These are phyloP conservation scores for Plasmodium billcollinsi DNA, from an alignment of 169 alveolate species.

Conservation along the genomic window DNA sequence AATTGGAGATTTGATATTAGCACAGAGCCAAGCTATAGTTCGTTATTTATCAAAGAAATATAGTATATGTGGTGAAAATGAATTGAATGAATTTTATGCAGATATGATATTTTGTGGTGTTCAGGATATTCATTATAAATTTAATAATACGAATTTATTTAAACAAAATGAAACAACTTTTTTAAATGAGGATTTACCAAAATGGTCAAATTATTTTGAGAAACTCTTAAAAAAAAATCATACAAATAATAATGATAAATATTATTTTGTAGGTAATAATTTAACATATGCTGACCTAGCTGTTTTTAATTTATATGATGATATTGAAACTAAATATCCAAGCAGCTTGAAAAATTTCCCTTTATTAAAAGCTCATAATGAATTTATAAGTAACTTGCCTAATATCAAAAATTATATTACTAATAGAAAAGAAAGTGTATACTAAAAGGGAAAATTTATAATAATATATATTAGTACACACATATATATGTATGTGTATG, in stretches of 20 bases:
- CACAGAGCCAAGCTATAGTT: slow-evolving; percentile 71
- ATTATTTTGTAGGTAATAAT: slow-evolving; percentile 61
- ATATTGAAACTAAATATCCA: slow-evolving; percentile 61
- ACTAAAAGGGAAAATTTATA: neutral
- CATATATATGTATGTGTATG: no score
- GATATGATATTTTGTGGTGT: slow-evolving; percentile 76
- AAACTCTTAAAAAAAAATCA: slow-evolving; percentile 51
- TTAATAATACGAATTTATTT: slow-evolving; percentile 68
- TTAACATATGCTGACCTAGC: slow-evolving; percentile 74
- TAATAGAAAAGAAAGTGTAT: slow-evolving; percentile 57
- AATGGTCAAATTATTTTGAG: slow-evolving; percentile 72
- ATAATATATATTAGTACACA: no score
- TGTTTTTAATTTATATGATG: slow-evolving; percentile 74
- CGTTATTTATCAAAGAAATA: slow-evolving; percentile 66
- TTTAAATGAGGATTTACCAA: slow-evolving; percentile 69
- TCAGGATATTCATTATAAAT: slow-evolving; percentile 72
- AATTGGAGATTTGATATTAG: slow-evolving; percentile 36
- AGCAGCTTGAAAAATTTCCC: slow-evolving; percentile 67
- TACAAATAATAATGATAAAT: neutral
- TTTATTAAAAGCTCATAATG: slow-evolving; percentile 48
- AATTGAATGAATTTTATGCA: slow-evolving; percentile 63
- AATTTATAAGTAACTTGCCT: slow-evolving; percentile 55
- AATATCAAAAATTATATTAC: slow-evolving; percentile 66
- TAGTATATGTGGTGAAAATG: slow-evolving; percentile 53
- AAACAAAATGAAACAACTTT: slow-evolving; percentile 73